These are phyloP conservation scores for Ampelocalamus luodianensis DNA, from an alignment of 176 grass and related monocot genomes.

Conservation along the genomic window DNA sequence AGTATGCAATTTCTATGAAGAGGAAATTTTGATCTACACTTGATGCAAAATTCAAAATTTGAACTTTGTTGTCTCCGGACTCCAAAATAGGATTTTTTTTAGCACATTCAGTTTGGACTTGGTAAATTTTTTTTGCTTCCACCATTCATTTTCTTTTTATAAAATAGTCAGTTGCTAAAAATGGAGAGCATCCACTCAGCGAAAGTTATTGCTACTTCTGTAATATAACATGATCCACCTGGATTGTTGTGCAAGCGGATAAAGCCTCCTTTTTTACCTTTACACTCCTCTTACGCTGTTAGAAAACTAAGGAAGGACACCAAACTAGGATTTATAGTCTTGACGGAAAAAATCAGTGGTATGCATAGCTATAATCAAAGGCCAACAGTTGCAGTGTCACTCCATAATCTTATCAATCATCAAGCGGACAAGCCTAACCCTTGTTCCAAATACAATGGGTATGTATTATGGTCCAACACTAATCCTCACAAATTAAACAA, in stretches of 20 bases:
- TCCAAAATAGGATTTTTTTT: neutral
- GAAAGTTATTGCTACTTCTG: neutral
- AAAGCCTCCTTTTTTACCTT: neutral
- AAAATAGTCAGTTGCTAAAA: neutral
- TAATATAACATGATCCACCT: neutral
- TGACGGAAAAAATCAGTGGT: neutral
- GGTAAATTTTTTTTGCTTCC: neutral
- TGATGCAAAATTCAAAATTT: neutral
- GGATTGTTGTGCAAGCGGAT: neutral
- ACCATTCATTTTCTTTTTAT: neutral
- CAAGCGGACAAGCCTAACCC: neutral
- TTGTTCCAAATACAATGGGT: neutral
- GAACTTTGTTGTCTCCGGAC: neutral
- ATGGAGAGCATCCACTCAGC: neutral
- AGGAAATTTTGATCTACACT: neutral
- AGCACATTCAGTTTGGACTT: neutral
- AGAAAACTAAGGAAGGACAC: neutral
- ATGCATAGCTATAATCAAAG: conserved; percentile 1
- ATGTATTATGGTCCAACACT: neutral
- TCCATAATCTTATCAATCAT: neutral
- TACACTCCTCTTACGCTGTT: neutral
- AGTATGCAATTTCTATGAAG: neutral
- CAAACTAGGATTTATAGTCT: conserved; percentile 7
- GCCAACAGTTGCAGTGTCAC: neutral
- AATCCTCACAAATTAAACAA: neutral